phyloP scores from a whole-genome alignment of 2,329 filamentous ascomycete species.

The Anthostomella pinea region DNA sequence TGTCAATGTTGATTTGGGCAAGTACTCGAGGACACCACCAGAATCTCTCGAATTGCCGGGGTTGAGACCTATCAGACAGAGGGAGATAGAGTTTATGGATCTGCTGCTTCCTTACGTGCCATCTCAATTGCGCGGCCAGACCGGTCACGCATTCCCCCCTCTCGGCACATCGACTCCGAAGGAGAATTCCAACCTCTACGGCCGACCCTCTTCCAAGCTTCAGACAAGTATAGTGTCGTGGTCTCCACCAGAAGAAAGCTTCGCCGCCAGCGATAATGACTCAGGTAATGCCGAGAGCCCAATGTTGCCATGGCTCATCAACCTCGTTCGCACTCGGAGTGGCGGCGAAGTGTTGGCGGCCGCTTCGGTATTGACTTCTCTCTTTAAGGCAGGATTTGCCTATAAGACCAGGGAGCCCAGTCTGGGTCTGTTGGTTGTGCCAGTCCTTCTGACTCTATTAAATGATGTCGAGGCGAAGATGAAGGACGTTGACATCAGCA shows the following conservation, averaged over 20 bases:
- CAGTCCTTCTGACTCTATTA: constrained; percentile 65
- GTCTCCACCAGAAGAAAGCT: constrained; percentile 25
- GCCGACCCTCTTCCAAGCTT: constrained; percentile 28
- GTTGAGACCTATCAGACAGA: constrained; percentile 43
- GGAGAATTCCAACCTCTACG: constrained; percentile 32
- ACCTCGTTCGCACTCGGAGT: constrained; percentile 54
- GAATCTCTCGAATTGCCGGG: constrained; percentile 52
- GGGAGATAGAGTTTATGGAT: constrained; percentile 57
- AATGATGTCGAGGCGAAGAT: constrained; percentile 45
- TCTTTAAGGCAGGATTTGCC: constrained; percentile 67
- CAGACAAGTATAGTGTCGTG: constrained; percentile 24
- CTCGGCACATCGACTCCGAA: constrained; percentile 43
- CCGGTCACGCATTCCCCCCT: constrained; percentile 50
- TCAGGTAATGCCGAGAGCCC: constrained; percentile 65
- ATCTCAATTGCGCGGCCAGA: constrained; percentile 32
- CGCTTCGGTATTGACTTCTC: constrained; percentile 63
- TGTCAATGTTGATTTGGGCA: constrained; percentile 49
- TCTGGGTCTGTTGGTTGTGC: constrained; percentile 66
- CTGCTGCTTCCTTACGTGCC: constrained; percentile 59
- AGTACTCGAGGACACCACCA: constrained; percentile 49
- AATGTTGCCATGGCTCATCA: constrained; percentile 70
- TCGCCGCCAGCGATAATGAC: constrained; percentile 31
- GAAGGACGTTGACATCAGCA: constrained; percentile 33
- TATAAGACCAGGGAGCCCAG: constrained; percentile 61
- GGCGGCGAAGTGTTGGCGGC: constrained; percentile 65